Percentiles rank a stretch among this genome's conserved stretches.
Evolutionary conservation across 208 protist genomes (phyloP).

Genomic region (Leishmania arabica): DNA sequence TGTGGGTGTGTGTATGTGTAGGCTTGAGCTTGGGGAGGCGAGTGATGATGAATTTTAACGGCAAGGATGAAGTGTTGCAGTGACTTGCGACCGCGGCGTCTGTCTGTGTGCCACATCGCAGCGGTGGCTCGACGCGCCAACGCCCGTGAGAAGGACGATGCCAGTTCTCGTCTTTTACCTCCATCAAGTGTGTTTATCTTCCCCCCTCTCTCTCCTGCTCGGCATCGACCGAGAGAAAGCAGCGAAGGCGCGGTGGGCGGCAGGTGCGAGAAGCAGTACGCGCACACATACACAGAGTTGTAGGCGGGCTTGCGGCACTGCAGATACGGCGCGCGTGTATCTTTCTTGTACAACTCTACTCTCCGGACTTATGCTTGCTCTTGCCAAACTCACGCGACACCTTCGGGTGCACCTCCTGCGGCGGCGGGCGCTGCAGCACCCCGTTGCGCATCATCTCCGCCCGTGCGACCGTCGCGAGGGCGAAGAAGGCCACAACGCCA

Average conservation of each 20-base stretch:
- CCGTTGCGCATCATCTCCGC: slow-evolving; percentile 59
- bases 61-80: neutral
- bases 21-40: neutral
- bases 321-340: neutral
- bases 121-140: neutral
- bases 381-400: slow-evolving; percentile 56
- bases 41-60: neutral
- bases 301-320: neutral
- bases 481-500: slow-evolving; percentile 51
- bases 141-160: neutral
- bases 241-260: neutral
- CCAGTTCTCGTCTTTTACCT: neutral
- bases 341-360: neutral
- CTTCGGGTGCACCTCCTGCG: slow-evolving; percentile 35
- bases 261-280: neutral
- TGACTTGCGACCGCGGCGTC: neutral
- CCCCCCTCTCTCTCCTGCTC: neutral
- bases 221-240: neutral
- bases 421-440: slow-evolving; percentile 36
- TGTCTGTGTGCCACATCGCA: neutral
- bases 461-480: slow-evolving; percentile 44
- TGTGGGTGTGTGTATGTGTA: neutral
- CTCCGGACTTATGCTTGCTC: slow-evolving; percentile 19
- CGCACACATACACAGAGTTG: neutral
- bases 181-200: neutral